Conservation (phyloP, 352 stramenopile genomes). For the Phytophthora citricola region DNA sequence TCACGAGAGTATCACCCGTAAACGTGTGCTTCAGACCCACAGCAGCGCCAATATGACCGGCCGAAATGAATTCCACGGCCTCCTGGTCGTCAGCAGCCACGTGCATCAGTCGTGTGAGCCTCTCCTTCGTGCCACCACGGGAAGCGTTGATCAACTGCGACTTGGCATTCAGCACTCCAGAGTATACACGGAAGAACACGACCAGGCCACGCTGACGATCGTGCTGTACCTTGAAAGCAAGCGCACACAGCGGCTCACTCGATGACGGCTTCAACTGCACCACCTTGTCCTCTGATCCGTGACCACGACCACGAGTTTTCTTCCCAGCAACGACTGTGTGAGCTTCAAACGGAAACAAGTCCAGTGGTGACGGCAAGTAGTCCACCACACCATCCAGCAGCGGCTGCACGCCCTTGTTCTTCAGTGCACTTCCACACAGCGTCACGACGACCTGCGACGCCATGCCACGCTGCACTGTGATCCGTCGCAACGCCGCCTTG, state of each 20-base stretch:
- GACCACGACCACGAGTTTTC: slow-evolving; percentile 31
- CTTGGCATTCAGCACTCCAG: slow-evolving; percentile 85
- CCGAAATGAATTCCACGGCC: slow-evolving; percentile 83
- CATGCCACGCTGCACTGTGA: slow-evolving; percentile 57
- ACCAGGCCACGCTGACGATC: slow-evolving; percentile 76
- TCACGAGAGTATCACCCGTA: slow-evolving; percentile 95
- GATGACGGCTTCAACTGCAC: slow-evolving; percentile 47
- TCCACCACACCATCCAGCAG: slow-evolving; percentile 98
- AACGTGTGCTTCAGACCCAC: slow-evolving; percentile 93
- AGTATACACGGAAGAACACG: slow-evolving; percentile 96
- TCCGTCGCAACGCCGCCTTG: slow-evolving; percentile 64
- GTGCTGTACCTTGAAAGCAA: slow-evolving; percentile 85
- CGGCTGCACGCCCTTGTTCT: slow-evolving; percentile 95
- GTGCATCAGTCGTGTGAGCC: slow-evolving; percentile 84
- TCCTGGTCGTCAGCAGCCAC: slow-evolving; percentile 91
- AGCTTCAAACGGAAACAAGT: slow-evolving; percentile 78
- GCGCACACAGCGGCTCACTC: slow-evolving; percentile 57
- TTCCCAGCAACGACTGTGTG: slow-evolving; percentile 48
- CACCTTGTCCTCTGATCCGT: slow-evolving; percentile 21
- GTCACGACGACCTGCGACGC: slow-evolving; percentile 58
- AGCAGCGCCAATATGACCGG: slow-evolving; percentile 92
- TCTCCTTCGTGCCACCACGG: slow-evolving; percentile 58
- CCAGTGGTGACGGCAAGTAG: slow-evolving; percentile 96
- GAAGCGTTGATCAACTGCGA: slow-evolving; percentile 83
- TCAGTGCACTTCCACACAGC: slow-evolving; percentile 71